phyloP scores from a whole-genome alignment of 2,329 filamentous ascomycete species.

The Fusarium secorum region DNA sequence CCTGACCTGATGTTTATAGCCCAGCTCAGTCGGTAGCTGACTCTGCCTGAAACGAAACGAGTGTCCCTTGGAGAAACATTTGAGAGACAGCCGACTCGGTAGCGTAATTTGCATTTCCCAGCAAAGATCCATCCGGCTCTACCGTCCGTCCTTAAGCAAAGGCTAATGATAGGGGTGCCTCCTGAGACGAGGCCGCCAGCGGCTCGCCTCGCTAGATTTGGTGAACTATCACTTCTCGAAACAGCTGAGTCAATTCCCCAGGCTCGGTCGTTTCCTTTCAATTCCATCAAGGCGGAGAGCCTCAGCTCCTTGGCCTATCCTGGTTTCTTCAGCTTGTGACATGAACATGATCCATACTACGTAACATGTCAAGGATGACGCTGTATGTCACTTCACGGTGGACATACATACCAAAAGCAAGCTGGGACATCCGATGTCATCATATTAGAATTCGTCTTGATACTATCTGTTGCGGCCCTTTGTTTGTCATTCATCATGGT shows the following conservation, averaged over 20 bases:
- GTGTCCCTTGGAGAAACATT: slow-evolving; percentile 23
- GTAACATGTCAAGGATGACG: background rate
- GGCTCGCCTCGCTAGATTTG: slow-evolving; percentile 28
- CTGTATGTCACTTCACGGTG: background rate
- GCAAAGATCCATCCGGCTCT: slow-evolving; percentile 7
- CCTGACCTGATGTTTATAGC: slow-evolving; percentile 13
- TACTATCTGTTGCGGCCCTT: background rate
- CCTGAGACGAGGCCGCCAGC: slow-evolving; percentile 34
- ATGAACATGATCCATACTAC: background rate
- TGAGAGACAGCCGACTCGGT: slow-evolving; percentile 10
- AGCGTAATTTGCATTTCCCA: background rate
- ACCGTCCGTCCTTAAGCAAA: background rate
- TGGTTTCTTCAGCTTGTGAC: background rate
- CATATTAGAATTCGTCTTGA: background rate
- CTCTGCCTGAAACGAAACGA: slow-evolving; percentile 38
- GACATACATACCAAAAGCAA: background rate
- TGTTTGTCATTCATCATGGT: slow-evolving; percentile 1
- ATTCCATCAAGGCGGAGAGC: background rate
- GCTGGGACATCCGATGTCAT: background rate
- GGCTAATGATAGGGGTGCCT: slow-evolving; percentile 6
- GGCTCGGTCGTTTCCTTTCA: background rate
- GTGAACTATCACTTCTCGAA: background rate
- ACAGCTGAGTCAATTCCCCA: background rate
- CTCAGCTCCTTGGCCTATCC: background rate
- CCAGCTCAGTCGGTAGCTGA: slow-evolving; percentile 24